phyloP scores from a whole-genome alignment of 805 yeast genomes.

The Saccharomycopsis javanensis region DNA sequence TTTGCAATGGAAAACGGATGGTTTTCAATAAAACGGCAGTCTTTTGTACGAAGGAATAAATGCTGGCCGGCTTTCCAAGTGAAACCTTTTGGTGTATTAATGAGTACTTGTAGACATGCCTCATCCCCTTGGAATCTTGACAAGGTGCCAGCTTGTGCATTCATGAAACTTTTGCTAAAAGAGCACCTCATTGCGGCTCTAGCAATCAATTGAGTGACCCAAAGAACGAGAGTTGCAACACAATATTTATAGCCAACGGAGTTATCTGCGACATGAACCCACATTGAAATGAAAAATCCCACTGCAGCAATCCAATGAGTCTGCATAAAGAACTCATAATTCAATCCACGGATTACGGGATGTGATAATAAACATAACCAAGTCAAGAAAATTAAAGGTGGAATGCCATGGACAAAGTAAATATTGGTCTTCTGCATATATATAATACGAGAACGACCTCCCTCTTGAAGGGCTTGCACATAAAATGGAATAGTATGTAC shows the following conservation, averaged over 20 bases:
- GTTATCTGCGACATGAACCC: conserved; percentile 33
- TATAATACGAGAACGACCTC: conserved; percentile 32
- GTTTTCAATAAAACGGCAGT: conserved; percentile 36
- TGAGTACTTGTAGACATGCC: conserved; percentile 30
- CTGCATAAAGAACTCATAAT: conserved; percentile 42
- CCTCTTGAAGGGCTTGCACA: conserved; percentile 36
- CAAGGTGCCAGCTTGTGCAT: conserved; percentile 28
- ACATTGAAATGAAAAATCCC: conserved; percentile 38
- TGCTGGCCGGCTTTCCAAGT: conserved; percentile 50
- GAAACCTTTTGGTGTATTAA: conserved; percentile 28
- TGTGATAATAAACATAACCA: conserved; percentile 36
- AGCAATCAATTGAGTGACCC: conserved; percentile 40
- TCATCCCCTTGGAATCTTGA: background rate
- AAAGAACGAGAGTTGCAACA: conserved; percentile 42
- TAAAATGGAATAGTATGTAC: conserved; percentile 45
- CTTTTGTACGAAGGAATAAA: conserved; percentile 38
- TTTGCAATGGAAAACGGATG: conserved; percentile 49
- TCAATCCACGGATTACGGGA: conserved; percentile 29
- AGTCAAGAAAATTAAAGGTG: conserved; percentile 38
- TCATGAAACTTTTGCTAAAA: conserved; percentile 30
- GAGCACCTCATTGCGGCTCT: conserved; percentile 37
- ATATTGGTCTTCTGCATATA: conserved; percentile 22
- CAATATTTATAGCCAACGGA: conserved; percentile 34
- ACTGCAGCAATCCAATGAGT: conserved; percentile 45
- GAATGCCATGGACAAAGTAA: conserved; percentile 33